Base-by-base conservation (phyloP, 306 rosid genomes). In the Lathyrus aphaca region DNA sequence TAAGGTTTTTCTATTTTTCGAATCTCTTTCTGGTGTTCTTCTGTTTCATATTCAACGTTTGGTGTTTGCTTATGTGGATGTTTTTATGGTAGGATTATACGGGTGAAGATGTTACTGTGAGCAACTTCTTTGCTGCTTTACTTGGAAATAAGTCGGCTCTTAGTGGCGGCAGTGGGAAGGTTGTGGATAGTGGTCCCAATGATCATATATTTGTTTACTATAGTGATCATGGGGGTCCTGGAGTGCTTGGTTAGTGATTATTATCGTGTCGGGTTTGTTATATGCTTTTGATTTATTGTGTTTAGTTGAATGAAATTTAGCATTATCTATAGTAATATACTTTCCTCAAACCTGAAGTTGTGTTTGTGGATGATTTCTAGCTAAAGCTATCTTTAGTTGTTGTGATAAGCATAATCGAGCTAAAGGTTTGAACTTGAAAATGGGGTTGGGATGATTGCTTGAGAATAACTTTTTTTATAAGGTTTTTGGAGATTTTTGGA, bases 191-290 rank as follows among this genome's bases (percentile, higher is more conserved):
- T 21, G 96, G 96, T 71, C 97, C 99, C 46, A 68, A 87, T 59
- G 99, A 95, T 82, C 96, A 89, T 74, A 89, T 95, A 77, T 95
- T 95, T 77, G 81, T 95, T 66, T 95, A 81, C 81, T 95, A 89
- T 48, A 74, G 84, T 29, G 99, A 95, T 70, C 99, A 95, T 48
- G 99, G 99, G 9, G 99, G 97, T 75, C 91, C 97, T 7, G 99
- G 97, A 32, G 88, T 91, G 68, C 96, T 95, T 69, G 97, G 99
- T 95, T 79, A 86, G 96, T 87, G 43, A 32, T 62, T 30, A 21
- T 68, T 73, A 44, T 39, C 8, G 6, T 60, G 23, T 65, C 27
- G 7, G 38, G 53, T 68, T 48, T n/a, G 16, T 35, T 13, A 17
- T 30, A 48, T 70, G 39, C 4, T 49, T 10, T 23, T 15, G 53